Base-by-base conservation (phyloP, 2,329 filamentous ascomycete genomes). In the Aureobasidium subglaciale region DNA sequence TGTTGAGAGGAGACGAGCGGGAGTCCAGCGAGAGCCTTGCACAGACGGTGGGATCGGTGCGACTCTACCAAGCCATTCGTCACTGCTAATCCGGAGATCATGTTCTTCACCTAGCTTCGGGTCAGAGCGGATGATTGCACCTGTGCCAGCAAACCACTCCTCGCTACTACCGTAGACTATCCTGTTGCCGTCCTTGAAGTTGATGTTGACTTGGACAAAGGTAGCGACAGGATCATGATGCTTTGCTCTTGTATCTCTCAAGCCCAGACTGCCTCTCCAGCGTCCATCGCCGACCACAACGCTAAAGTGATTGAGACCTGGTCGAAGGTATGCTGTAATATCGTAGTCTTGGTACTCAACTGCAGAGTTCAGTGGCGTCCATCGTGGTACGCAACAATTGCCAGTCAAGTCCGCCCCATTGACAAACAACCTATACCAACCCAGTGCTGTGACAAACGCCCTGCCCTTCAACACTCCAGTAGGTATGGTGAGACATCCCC, bases 291-390 rank as follows among this genome's bases (percentile, higher is more conserved):
- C 50, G 15, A 54, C 50, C 20, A 54, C 50, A 27, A 54, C 50
- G n/a, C 50, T 54, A 6, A 54, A 43, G 10, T 42, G 35, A 11
- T 54, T 54, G 4, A 38, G 9, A 10, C 50, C 50, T 8, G 50
- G 27, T 11, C 13, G 24, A 2, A 54, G 38, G n/a, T 54, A 29
- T 11, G n/a, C 18, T 9, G 50, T 54, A 29, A 54, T 54, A 11
- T 54, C 50, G 18, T 54, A 54, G 20, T 54, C 29, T 22, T 54
- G 50, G 20, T 54, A 54, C 13, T 54, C 50, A 20, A 54, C 50
- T 34, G 38, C 50, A 10, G 35, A 29, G 16, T 43, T 54, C 18
- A 43, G 5, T 8, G 50, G 50, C 11, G 50, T 54, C 50, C 50
- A 54, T 4, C 50, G n/a, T 13, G 50, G 50, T 22, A 54, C 50